Percentiles rank a stretch among this genome's conserved stretches.
Conservation (phyloP, 1,139 yeast genomes). For the Blastobotrys niveus region DNA sequence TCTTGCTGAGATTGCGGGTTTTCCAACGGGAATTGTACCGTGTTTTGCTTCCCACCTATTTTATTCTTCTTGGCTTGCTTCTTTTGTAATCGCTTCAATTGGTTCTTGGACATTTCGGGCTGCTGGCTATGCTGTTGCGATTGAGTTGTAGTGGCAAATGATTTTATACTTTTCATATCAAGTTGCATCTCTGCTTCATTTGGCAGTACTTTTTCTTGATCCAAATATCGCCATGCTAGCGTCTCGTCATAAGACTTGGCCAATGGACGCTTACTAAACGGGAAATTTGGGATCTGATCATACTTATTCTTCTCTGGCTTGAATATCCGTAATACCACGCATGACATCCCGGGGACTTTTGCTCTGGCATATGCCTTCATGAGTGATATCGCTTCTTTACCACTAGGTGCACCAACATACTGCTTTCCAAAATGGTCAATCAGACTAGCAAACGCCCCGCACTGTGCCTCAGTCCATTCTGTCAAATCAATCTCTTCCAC, state of each 20-base stretch:
- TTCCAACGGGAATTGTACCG: constrained; percentile 21
- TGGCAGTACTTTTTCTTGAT: constrained; percentile 24
- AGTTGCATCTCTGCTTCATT: constrained; percentile 2
- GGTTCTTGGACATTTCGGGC: constrained; percentile 35
- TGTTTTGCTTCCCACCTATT: constrained; percentile 21
- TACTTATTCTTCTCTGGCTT: too few relatives aligned
- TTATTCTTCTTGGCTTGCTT: constrained; percentile 34
- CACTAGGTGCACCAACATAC: constrained; percentile 38
- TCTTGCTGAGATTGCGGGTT: constrained; percentile 26
- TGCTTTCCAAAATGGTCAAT: constrained; percentile 35
- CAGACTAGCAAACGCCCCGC: constrained; percentile 38
- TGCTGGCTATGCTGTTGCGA: neutral
- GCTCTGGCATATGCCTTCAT: constrained; percentile 38
- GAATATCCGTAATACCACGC: constrained; percentile 39
- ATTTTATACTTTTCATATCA: neutral
- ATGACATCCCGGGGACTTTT: constrained; percentile 33
- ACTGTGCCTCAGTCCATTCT: constrained; percentile 31
- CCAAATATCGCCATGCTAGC: constrained; percentile 38
- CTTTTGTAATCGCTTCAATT: constrained; percentile 35
- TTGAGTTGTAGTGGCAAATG: neutral
- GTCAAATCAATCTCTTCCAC: constrained; percentile 38
- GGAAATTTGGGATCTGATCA: neutral
- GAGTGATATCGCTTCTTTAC: constrained; percentile 37
- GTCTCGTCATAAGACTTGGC: constrained; percentile 26
- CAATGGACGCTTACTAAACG: neutral